Evolutionary conservation across 331 rosid species (phyloP).

Genomic region (Pyrus hybrid): DNA sequence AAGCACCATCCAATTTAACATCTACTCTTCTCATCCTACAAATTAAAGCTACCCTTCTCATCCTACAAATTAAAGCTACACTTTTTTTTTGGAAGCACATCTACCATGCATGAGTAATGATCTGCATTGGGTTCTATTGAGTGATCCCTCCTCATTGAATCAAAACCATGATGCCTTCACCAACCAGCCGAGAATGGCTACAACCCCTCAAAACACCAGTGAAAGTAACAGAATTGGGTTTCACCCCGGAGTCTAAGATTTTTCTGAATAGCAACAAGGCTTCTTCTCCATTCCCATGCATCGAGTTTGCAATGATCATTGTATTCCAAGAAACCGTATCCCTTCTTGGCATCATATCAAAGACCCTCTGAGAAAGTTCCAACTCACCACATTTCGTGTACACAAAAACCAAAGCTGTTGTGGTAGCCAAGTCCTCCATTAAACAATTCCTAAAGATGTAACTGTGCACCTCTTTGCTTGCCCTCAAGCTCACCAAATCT

Average conservation of each 20-base stretch:
- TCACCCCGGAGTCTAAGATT: constrained; percentile 29
- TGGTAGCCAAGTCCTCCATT: no score
- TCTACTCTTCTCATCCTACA: constrained; percentile 24
- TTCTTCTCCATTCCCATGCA: constrained; percentile 53
- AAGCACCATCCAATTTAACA: constrained; percentile 25
- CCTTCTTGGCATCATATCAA: constrained; percentile 10
- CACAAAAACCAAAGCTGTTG: constrained; percentile 36
- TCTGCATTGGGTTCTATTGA: constrained; percentile 36
- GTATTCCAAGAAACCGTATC: constrained; percentile 54
- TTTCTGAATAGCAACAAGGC: constrained; percentile 28
- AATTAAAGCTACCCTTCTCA: no score
- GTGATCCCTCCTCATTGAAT: constrained; percentile 40
- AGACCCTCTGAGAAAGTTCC: constrained; percentile 18
- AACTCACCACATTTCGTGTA: constrained; percentile 50
- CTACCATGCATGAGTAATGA: constrained; percentile 48
- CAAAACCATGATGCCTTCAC: background rate
- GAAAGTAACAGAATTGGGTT: constrained; percentile 41
- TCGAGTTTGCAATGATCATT: constrained; percentile 45
- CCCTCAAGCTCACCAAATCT: constrained; percentile 34
- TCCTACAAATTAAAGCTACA: no score
- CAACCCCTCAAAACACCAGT: constrained; percentile 50
- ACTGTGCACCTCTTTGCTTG: constrained; percentile 45
- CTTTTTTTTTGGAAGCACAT: no score
- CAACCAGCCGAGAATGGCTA: constrained; percentile 46
- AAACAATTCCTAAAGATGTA: constrained; percentile 37